These are phyloP conservation scores for Manihot esculenta DNA, from an alignment of 441 rosid genomes.

Conservation along the genomic window DNA sequence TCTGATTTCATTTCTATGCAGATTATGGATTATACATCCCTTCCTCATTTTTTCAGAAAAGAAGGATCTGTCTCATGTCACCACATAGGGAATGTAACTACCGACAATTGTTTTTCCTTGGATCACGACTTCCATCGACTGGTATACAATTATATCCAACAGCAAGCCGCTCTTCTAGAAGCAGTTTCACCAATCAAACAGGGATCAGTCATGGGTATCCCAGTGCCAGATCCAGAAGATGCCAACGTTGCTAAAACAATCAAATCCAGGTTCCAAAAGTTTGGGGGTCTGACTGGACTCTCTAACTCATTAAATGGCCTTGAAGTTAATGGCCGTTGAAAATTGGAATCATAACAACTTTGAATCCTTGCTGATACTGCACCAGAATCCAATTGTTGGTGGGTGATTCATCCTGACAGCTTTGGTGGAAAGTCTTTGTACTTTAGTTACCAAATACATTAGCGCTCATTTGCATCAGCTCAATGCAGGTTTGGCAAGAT, in stretches of 20 bases:
- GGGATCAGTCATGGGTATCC: slow-evolving; percentile 72
- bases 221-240: slow-evolving; percentile 63
- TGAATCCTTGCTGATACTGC: slow-evolving; percentile 10
- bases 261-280: slow-evolving; percentile 67
- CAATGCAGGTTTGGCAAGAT: slow-evolving; percentile 37
- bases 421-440: slow-evolving; percentile 11
- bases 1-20: slow-evolving; percentile 43
- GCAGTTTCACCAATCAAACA: slow-evolving; percentile 60
- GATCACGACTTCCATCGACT: slow-evolving; percentile 85
- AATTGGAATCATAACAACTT: slow-evolving; percentile 19
- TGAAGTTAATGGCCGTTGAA: slow-evolving; percentile 36
- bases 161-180: slow-evolving; percentile 47
- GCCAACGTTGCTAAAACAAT: slow-evolving; percentile 56
- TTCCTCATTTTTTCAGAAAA: slow-evolving; percentile 86
- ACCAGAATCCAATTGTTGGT: slow-evolving; percentile 19
- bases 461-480: slow-evolving; percentile 43
- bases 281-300: slow-evolving; percentile 45
- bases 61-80: slow-evolving; percentile 82
- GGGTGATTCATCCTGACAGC: slow-evolving; percentile 14
- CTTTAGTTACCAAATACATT: neutral
- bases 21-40: slow-evolving; percentile 79
- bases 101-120: slow-evolving; percentile 60
- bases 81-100: slow-evolving; percentile 31
- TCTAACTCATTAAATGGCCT: slow-evolving; percentile 38
- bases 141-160: slow-evolving; percentile 73